phyloP scores from a whole-genome alignment of 1,139 yeast species.

The Saccharomyces hybrid region DNA sequence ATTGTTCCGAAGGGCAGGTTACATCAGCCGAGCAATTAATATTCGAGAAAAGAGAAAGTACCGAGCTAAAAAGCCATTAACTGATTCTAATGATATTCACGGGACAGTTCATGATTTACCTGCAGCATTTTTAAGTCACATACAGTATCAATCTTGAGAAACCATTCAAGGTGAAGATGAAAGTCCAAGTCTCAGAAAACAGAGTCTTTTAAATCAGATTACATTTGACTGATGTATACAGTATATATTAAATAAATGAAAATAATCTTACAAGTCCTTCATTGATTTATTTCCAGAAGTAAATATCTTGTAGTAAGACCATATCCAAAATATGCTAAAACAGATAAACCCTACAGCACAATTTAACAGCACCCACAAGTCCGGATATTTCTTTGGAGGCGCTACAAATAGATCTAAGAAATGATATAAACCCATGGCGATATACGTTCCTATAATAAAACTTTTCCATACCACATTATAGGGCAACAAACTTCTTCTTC shows the following conservation, averaged over 20 bases:
- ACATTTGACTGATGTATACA: too few relatives aligned
- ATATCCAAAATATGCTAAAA: conserved; percentile 68
- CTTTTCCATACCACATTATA: conserved; percentile 47
- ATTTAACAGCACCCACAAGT: conserved; percentile 76
- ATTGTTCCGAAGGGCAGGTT: neutral
- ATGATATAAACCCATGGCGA: conserved; percentile 46
- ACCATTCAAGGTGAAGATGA: too few relatives aligned
- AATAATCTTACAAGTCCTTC: conserved; percentile 14
- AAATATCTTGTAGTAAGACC: conserved; percentile 53
- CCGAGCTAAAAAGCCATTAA: too few relatives aligned
- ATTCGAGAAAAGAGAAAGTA: neutral
- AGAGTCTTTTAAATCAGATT: too few relatives aligned
- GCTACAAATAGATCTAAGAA: conserved; percentile 41
- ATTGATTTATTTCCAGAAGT: conserved; percentile 27
- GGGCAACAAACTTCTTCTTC: conserved; percentile 44
- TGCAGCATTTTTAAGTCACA: too few relatives aligned
- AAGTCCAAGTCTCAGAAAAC: too few relatives aligned
- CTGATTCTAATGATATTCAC: too few relatives aligned
- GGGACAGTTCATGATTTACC: too few relatives aligned
- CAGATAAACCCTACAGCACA: conserved; percentile 67
- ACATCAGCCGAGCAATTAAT: neutral
- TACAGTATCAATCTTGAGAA: neutral
- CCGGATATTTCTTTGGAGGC: conserved; percentile 66
- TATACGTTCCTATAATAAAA: conserved; percentile 52
- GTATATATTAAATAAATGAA: neutral